These are phyloP conservation scores for Aspergillus steynii DNA, from an alignment of 495 filamentous ascomycete genomes.

Conservation along the genomic window DNA sequence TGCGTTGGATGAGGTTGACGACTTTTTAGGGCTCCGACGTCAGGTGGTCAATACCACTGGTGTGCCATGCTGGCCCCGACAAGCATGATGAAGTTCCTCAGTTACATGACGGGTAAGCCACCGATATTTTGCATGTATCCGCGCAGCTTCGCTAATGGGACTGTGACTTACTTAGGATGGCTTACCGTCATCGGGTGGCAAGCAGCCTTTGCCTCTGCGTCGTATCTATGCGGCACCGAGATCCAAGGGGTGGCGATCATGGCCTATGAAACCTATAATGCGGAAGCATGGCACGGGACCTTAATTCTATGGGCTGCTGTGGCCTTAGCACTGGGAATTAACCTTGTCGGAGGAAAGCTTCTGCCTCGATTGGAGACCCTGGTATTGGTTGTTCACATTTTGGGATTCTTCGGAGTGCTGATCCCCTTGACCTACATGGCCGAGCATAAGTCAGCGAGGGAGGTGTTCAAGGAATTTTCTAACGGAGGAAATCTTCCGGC, in stretches of 20 bases:
- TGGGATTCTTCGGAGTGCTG: conserved; percentile 53
- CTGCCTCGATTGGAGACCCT: conserved; percentile 46
- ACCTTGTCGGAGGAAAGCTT: conserved; percentile 36
- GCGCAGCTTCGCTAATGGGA: too few relatives aligned
- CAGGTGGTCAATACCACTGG: conserved; percentile 57
- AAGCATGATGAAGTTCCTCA: conserved; percentile 40
- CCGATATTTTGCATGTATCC: not conserved
- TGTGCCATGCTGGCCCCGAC: conserved; percentile 48
- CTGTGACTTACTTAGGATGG: conserved; percentile 33
- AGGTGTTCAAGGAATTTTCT: not conserved
- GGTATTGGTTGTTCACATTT: conserved; percentile 49
- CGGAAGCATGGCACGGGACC: conserved; percentile 43
- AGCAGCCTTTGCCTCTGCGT: conserved; percentile 38
- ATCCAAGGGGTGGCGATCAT: conserved; percentile 44
- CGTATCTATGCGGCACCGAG: conserved; percentile 40
- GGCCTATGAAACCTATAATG: conserved; percentile 35
- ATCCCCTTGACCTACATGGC: conserved; percentile 50
- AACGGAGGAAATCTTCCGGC: conserved; percentile 43
- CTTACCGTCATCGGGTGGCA: conserved; percentile 49
- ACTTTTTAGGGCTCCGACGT: conserved; percentile 44
- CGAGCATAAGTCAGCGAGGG: conserved; percentile 29
- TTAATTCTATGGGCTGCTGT: conserved; percentile 44
- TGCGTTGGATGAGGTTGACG: not conserved
- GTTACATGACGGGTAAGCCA: conserved; percentile 48
- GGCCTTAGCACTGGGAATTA: conserved; percentile 40